Evolutionary conservation across 2,329 filamentous ascomycete species (phyloP).

Genomic region (Claviceps purpurea): DNA sequence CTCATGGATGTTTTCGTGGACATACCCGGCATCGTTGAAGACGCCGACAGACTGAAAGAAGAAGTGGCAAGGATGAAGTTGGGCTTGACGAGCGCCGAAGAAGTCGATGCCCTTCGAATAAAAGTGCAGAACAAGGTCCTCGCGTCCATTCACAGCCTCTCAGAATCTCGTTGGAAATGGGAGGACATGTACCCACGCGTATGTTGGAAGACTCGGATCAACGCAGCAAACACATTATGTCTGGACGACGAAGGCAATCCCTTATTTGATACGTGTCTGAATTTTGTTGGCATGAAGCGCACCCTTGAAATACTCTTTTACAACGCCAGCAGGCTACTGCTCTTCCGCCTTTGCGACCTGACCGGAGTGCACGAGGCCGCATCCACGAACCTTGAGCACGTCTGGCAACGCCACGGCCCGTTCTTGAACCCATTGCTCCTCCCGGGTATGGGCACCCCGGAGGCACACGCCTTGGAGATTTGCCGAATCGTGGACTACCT

Average conservation of each 20-base stretch:
- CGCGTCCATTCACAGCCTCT: neutral
- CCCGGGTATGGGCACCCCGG: slow-evolving; percentile 1
- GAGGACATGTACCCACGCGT: slow-evolving; percentile 4
- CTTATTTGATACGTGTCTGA: slow-evolving; percentile 3
- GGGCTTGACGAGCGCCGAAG: neutral
- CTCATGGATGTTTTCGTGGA: slow-evolving; percentile 7
- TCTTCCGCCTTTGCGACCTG: slow-evolving; percentile 1
- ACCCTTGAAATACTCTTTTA: slow-evolving; percentile 5
- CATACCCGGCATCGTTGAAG: slow-evolving; percentile 6
- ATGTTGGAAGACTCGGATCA: slow-evolving; percentile 4
- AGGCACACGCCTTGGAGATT: slow-evolving; percentile 4
- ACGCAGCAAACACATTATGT: slow-evolving; percentile 1
- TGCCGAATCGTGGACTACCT: slow-evolving; percentile 6
- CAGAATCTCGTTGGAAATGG: slow-evolving; percentile 4
- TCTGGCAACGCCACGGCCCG: slow-evolving; percentile 3
- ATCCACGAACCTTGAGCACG: neutral
- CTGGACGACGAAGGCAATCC: slow-evolving; percentile 4
- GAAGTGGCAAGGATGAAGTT: slow-evolving; percentile 1
- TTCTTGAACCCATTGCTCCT: slow-evolving; percentile 4
- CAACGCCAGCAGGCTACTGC: slow-evolving; percentile 3
- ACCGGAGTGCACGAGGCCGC: slow-evolving; percentile 1
- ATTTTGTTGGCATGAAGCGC: slow-evolving; percentile 5
- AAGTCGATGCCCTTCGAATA: neutral
- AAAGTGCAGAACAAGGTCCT: slow-evolving; percentile 2
- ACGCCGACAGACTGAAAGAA: slow-evolving; percentile 1